phyloP scores from a whole-genome alignment of 2,329 filamentous ascomycete genomes.

The Trichoderma atroviride region DNA sequence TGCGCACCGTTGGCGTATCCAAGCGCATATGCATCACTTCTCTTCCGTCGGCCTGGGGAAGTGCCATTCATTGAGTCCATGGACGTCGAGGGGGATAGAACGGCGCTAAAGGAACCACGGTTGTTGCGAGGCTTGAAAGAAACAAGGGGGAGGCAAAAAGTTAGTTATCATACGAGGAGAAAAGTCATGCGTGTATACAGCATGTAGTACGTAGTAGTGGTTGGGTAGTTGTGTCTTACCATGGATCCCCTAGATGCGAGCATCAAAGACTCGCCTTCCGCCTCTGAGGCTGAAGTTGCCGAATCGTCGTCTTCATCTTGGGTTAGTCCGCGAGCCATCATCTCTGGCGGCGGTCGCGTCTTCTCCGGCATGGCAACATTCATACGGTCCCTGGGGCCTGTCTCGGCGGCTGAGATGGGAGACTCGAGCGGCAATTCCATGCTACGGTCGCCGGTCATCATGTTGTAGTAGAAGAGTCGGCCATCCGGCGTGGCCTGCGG shows the following conservation, averaged over 20 bases:
- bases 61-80: constrained; percentile 84
- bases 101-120: constrained; percentile 68
- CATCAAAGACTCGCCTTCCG: constrained; percentile 74
- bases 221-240: constrained; percentile 49
- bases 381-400: constrained; percentile 83
- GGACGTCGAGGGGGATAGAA: constrained; percentile 82
- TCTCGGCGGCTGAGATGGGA: constrained; percentile 77
- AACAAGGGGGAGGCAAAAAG: not conserved
- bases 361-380: constrained; percentile 88
- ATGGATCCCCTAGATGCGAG: constrained; percentile 68
- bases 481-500: constrained; percentile 95
- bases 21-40: constrained; percentile 59
- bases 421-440: constrained; percentile 95
- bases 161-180: not conserved
- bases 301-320: constrained; percentile 92
- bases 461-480: constrained; percentile 96
- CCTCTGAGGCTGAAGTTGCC: constrained; percentile 78
- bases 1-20: constrained; percentile 42
- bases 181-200: not conserved
- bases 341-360: constrained; percentile 84
- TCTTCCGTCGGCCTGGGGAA: constrained; percentile 60
- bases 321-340: constrained; percentile 81
- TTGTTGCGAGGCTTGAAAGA: constrained; percentile 58
- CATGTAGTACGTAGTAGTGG: too few species aligned
- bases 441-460: constrained; percentile 90